phyloP scores from a whole-genome alignment of 768 basidiomycete genomes.

The Suillus weaverae region DNA sequence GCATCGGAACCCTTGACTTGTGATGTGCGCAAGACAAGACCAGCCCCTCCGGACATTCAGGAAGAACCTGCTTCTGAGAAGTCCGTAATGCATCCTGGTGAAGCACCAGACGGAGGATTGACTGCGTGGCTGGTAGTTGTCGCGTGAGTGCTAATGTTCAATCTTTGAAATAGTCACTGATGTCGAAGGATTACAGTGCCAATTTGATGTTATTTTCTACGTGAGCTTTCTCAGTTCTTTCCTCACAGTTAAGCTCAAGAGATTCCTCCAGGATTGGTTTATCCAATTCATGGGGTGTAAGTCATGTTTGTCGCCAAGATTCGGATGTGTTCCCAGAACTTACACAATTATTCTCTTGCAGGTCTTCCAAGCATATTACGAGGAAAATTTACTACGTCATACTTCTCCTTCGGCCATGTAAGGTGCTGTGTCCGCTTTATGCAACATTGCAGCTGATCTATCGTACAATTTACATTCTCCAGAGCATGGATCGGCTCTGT shows the following conservation, averaged over 20 bases:
- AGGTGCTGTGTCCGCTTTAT: constrained; percentile 12
- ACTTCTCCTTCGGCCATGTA: constrained; percentile 65
- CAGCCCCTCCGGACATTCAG: constrained; percentile 12
- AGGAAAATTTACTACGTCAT: constrained; percentile 47
- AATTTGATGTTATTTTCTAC: constrained; percentile 13
- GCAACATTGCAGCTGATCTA: not conserved
- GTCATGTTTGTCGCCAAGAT: constrained; percentile 20
- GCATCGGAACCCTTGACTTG: not conserved
- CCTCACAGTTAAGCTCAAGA: not conserved
- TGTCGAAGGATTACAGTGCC: constrained; percentile 41
- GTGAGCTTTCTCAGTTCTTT: constrained; percentile 2
- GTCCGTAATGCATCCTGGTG: constrained; percentile 21
- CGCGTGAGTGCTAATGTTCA: constrained; percentile 21
- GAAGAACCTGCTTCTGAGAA: constrained; percentile 7
- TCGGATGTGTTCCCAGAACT: not conserved
- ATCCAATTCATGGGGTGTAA: constrained; percentile 74
- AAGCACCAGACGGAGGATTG: constrained; percentile 29
- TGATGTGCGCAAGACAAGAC: not conserved
- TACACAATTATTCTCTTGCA: constrained; percentile 23
- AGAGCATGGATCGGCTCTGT: constrained; percentile 83
- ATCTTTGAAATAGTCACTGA: constrained; percentile 19
- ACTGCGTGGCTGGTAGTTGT: constrained; percentile 33
- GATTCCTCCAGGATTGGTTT: constrained; percentile 55
- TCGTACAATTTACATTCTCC: not conserved
- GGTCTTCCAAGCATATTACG: constrained; percentile 77